These are phyloP conservation scores for Galium porrigens DNA, from an alignment of 305 asterid genomes.

Conservation along the genomic window DNA sequence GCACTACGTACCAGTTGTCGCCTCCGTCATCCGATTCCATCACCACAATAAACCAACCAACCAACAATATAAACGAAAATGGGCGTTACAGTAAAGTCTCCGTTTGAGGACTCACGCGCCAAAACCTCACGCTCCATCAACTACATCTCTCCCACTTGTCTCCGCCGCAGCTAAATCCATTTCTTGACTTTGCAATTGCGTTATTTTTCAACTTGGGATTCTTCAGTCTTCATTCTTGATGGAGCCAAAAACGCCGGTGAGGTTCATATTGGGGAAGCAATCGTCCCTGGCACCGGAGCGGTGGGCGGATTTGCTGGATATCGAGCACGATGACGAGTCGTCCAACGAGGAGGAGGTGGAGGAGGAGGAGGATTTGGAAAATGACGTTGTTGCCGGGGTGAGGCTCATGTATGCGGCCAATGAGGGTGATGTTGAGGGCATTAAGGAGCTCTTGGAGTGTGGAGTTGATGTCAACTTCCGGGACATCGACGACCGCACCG, in stretches of 20 bases:
- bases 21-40: background rate
- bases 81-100: background rate
- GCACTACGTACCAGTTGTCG: background rate
- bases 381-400: conserved; percentile 57
- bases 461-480: conserved; percentile 65
- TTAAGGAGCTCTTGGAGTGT: conserved; percentile 48
- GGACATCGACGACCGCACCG: conserved; percentile 75
- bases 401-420: conserved; percentile 67
- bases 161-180: background rate
- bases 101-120: background rate
- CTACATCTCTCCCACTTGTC: background rate
- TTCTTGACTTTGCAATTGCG: background rate
- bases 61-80: background rate
- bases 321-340: conserved; percentile 36
- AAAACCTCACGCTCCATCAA: conserved; percentile 1
- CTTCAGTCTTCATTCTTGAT: conserved; percentile 13
- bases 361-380: conserved; percentile 20
- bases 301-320: conserved; percentile 35
- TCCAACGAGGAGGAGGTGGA: conserved; percentile 17
- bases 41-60: background rate
- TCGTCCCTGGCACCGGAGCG: conserved; percentile 73
- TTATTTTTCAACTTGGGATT: background rate
- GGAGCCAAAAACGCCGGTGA: conserved; percentile 47
- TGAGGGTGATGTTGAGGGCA: conserved; percentile 78
- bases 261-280: conserved; percentile 55